Conservation (phyloP, 441 rosid genomes). For the Corymbia calophylla region DNA sequence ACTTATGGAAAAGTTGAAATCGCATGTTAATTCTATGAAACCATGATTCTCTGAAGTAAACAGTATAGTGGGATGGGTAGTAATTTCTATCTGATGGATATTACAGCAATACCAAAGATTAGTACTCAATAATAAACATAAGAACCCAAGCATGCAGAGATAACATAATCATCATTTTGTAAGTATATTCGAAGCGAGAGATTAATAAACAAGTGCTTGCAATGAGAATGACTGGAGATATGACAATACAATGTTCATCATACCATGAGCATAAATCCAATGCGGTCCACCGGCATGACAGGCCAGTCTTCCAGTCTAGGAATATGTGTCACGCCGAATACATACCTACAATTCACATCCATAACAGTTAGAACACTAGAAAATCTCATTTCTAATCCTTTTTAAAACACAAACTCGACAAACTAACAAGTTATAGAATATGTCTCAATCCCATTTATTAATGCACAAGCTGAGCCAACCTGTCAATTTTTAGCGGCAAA, state of each 20-base stretch:
- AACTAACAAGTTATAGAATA: not conserved
- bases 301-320: conserved; percentile 96
- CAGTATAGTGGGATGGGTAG: not conserved
- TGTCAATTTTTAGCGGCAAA: not conserved
- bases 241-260: not conserved
- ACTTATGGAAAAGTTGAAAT: not conserved
- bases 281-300: conserved; percentile 81
- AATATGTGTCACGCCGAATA: conserved; percentile 76
- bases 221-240: not conserved
- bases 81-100: not conserved
- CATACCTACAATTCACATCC: conserved; percentile 44
- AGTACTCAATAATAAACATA: not conserved
- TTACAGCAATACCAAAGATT: not conserved
- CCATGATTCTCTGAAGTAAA: not conserved
- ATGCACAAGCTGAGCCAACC: not conserved
- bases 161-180: not conserved
- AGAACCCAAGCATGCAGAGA: not conserved
- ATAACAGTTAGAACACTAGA: not conserved
- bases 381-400: not conserved
- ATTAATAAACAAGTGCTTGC: not conserved
- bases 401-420: not conserved
- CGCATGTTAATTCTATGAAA: not conserved
- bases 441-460: not conserved
- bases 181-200: not conserved
- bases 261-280: conserved; percentile 74